phyloP scores from a whole-genome alignment of 805 yeast species.

The Wickerhamomyces pijperi region DNA sequence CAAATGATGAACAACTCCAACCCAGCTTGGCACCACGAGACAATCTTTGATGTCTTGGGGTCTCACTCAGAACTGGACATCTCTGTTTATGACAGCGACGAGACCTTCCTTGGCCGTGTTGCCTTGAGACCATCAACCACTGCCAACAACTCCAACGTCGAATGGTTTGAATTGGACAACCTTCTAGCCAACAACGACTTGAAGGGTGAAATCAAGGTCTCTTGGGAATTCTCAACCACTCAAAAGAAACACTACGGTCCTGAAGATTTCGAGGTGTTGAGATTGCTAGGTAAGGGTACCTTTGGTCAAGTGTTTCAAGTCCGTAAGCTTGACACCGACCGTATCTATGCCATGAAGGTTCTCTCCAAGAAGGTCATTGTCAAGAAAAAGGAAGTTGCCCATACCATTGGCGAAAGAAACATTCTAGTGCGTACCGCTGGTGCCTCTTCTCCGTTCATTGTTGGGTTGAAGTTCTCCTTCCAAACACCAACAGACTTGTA shows the following conservation, averaged over 20 bases:
- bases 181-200: constrained; percentile 70
- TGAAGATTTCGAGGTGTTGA: constrained; percentile 82
- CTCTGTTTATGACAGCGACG: constrained; percentile 87
- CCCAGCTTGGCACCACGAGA: constrained; percentile 89
- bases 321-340: constrained; percentile 74
- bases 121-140: constrained; percentile 50
- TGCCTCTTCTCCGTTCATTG: constrained; percentile 85
- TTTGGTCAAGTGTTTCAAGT: constrained; percentile 98
- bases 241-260: constrained; percentile 81
- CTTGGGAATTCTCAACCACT: constrained; percentile 60
- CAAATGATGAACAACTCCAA: constrained; percentile 31
- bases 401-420: constrained; percentile 94
- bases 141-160: constrained; percentile 27
- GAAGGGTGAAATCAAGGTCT: constrained; percentile 66
- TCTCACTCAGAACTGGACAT: constrained; percentile 76
- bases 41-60: constrained; percentile 85
- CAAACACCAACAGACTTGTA: constrained; percentile 91
- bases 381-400: constrained; percentile 94
- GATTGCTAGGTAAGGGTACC: constrained; percentile 90
- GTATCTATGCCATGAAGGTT: constrained; percentile 97
- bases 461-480: constrained; percentile 89
- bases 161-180: constrained; percentile 67
- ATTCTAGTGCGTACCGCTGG: constrained; percentile 88
- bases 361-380: constrained; percentile 90
- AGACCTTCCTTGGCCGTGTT: constrained; percentile 79